Percentiles rank a stretch among this genome's conserved stretches.
phyloP scores from a whole-genome alignment of 768 basidiomycete genomes.

The Suillus subluteus region DNA sequence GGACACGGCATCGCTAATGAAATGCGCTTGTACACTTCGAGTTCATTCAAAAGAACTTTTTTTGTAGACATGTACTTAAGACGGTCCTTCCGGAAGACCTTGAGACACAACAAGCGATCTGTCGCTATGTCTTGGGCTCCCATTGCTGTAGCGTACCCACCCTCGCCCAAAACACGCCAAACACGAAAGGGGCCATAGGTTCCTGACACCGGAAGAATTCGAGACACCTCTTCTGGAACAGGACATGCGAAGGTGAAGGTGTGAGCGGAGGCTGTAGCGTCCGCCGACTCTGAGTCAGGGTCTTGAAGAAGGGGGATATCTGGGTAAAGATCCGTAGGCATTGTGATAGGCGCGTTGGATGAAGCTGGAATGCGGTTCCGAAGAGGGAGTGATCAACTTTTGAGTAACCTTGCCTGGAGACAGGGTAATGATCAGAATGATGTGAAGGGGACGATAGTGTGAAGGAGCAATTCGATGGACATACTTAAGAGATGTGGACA shows the following conservation, averaged over 20 bases:
- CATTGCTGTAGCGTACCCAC: constrained; percentile 25
- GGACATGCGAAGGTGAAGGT: not conserved
- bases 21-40: constrained; percentile 40
- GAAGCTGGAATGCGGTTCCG: not conserved
- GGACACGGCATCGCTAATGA: constrained; percentile 23
- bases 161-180: constrained; percentile 21
- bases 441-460: not conserved
- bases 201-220: too few species aligned
- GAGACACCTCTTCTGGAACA: not conserved
- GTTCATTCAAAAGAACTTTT: constrained; percentile 33
- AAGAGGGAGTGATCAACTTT: constrained; percentile 12
- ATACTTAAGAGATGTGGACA: constrained; percentile 12
- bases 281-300: not conserved
- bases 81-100: constrained; percentile 32
- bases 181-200: constrained; percentile 31
- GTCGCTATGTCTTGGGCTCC: constrained; percentile 29
- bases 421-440: not conserved
- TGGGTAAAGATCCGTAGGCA: not conserved
- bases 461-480: not conserved
- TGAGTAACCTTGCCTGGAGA: constrained; percentile 14
- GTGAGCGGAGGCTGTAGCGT: not conserved
- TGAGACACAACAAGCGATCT: constrained; percentile 44
- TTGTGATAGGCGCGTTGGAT: not conserved
- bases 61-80: constrained; percentile 16
- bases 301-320: not conserved